Base-by-base conservation (phyloP, 2,329 filamentous ascomycete species). In the Talaromyces rugulosus region DNA sequence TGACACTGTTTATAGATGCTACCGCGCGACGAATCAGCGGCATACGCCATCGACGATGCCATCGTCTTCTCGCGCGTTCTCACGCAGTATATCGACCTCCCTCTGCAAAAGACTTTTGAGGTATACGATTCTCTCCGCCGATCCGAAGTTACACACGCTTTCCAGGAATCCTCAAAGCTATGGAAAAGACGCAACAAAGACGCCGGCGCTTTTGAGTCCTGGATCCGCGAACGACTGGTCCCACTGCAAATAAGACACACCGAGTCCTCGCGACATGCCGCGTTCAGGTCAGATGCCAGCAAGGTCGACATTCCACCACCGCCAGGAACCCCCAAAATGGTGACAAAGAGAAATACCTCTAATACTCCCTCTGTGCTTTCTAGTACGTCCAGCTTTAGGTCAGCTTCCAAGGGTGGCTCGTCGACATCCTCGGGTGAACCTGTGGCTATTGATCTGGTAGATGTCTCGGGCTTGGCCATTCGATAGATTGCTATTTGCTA, bases 21-120 rank as follows among this genome's bases (percentile, higher is more conserved):
- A 1, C 79, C 79, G 0, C 75, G 76, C 27, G 79, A 79, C 52
- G 79, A 81, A 68, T 78, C 76, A 5, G 77, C 77, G 7, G 75
- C 77, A 1, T 76, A 78, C 57, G 78, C 77, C 0, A 70, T 81
- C 5, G 79, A 81, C 62, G 79, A 81, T 60, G 75, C 75, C 1
- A 76, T 81, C 28, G 65, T 80, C 0, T 74, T 81, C 60, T 74
- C 78, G 12, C 74, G 77, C 1, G 71, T 77, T 16, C 63, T 81
- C 1, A 64, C 72, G 1, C 65, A 70, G 6, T 73, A 77, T 61
- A 67, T 73, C 14, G 64, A 67, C 18, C 70, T 74, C 23, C 72
- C 74, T 2, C 63, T 76, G 9, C 52, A 62, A 3, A 69, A 73
- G 14, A 68, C 70, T 0, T 78, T 79, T 61, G 64, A 70, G n/a